These are phyloP conservation scores for Asterochloris erici DNA, from an alignment of 139 green algal genomes.

Conservation along the genomic window DNA sequence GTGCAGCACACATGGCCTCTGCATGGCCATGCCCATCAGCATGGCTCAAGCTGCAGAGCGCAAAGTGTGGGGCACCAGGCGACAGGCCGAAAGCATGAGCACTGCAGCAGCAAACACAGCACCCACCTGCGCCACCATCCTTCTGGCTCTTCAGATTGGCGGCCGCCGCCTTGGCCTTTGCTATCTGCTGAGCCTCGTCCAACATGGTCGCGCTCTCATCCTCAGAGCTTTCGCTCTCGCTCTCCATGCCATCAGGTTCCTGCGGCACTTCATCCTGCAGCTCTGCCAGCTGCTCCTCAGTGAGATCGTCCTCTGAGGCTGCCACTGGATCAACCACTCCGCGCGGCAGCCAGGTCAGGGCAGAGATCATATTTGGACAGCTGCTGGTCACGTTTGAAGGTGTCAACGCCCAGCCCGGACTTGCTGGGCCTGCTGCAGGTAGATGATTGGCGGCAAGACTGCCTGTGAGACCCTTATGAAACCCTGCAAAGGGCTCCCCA, in stretches of 20 bases:
- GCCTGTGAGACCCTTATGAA: no score
- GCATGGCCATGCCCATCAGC: no score
- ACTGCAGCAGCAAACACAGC: neutral
- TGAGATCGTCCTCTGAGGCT: slow-evolving; percentile 13
- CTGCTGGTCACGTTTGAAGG: neutral
- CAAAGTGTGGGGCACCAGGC: no score
- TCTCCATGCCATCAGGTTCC: slow-evolving; percentile 1
- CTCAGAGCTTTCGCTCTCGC: slow-evolving; percentile 13
- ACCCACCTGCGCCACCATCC: neutral
- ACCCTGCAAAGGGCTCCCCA: no score
- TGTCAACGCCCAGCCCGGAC: neutral
- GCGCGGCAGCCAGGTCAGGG: slow-evolving; percentile 69
- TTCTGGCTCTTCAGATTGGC: slow-evolving; percentile 1
- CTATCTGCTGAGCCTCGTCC: slow-evolving; percentile 33
- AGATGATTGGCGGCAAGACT: no score
- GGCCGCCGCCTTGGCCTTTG: slow-evolving; percentile 23
- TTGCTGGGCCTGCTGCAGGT: no score
- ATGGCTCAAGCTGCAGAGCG: no score
- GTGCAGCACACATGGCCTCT: no score
- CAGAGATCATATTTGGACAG: slow-evolving; percentile 65
- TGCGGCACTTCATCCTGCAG: slow-evolving; percentile 45
- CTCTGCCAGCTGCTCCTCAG: slow-evolving; percentile 44
- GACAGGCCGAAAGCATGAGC: neutral
- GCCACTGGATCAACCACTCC: slow-evolving; percentile 62
- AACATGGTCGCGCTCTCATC: slow-evolving; percentile 1